A percentile compares a stretch with the other conserved stretches of the same genome.
These are phyloP conservation scores for Anisodus acutangulus DNA, from an alignment of 257 asterid genomes.

Conservation along the genomic window DNA sequence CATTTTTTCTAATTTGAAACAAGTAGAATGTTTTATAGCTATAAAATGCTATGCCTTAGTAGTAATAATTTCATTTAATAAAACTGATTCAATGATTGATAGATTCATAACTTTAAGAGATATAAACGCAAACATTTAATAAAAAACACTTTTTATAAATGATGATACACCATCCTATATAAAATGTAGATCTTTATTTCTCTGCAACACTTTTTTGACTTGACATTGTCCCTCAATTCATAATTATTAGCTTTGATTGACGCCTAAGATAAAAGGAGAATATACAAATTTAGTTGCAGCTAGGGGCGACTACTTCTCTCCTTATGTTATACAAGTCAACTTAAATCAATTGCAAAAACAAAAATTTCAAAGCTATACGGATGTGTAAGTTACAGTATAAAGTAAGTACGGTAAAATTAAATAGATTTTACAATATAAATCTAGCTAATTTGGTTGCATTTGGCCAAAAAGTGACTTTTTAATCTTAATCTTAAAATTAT, in stretches of 20 bases:
- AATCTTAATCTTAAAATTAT: neutral
- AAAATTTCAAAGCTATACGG: neutral
- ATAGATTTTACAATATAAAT: neutral
- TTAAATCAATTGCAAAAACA: neutral
- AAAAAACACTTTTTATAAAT: neutral
- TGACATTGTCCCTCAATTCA: neutral
- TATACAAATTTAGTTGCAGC: no score
- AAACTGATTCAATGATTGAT: neutral
- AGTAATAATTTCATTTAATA: neutral
- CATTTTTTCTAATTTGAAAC: no score
- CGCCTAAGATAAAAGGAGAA: no score
- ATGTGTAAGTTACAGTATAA: neutral
- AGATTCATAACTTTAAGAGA: neutral
- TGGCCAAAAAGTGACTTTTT: neutral
- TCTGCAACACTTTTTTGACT: neutral
- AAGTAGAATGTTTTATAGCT: no score
- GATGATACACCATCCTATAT: neutral
- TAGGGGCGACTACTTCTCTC: no score
- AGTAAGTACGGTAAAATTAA: neutral
- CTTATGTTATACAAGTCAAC: neutral
- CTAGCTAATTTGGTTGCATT: neutral
- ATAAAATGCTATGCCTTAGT: neutral
- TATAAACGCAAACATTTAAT: neutral
- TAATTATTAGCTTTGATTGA: neutral
- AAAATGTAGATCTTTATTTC: neutral